These are phyloP conservation scores for Coemansia sp. DNA, from an alignment of 192 early-diverging fungal genomes.

Conservation along the genomic window DNA sequence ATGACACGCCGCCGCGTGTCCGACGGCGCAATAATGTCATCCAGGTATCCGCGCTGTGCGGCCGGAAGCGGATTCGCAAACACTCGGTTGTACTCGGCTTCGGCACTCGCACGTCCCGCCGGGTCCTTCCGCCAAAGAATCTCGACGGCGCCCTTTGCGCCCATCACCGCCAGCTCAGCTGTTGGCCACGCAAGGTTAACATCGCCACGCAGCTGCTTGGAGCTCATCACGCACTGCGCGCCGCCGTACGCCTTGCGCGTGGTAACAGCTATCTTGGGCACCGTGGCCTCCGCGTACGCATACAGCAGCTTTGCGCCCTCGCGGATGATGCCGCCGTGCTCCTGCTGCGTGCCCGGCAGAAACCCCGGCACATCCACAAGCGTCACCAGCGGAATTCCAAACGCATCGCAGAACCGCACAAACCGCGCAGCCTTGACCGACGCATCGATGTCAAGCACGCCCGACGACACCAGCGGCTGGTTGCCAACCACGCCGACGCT, in stretches of 20 bases:
- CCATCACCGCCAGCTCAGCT: constrained; percentile 99
- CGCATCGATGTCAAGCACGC: constrained; percentile 92
- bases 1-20: constrained; percentile 80
- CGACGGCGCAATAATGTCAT: constrained; percentile 75
- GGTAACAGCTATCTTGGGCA: constrained; percentile 94
- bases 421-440: constrained; percentile 95
- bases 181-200: constrained; percentile 92
- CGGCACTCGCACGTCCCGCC: constrained; percentile 61
- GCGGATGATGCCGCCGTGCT: constrained; percentile 94
- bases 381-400: constrained; percentile 91
- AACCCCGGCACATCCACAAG: constrained; percentile 98
- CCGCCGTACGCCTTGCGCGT: constrained; percentile 97
- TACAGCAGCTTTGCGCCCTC: constrained; percentile 96
- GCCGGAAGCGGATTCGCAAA: constrained; percentile 95
- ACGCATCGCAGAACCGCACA: constrained; percentile 96
- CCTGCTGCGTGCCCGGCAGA: constrained; percentile 90
- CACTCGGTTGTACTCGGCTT: constrained; percentile 84
- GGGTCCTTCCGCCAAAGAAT: constrained; percentile 81
- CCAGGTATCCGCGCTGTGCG: constrained; percentile 82
- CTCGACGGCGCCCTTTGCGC: constrained; percentile 94
- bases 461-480: constrained; percentile 93
- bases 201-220: constrained; percentile 94
- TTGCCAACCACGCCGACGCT: constrained; percentile 91
- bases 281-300: constrained; percentile 95
- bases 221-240: constrained; percentile 96